These are phyloP conservation scores for Canavalia ensiformis DNA, from an alignment of 306 rosid genomes.

Conservation along the genomic window DNA sequence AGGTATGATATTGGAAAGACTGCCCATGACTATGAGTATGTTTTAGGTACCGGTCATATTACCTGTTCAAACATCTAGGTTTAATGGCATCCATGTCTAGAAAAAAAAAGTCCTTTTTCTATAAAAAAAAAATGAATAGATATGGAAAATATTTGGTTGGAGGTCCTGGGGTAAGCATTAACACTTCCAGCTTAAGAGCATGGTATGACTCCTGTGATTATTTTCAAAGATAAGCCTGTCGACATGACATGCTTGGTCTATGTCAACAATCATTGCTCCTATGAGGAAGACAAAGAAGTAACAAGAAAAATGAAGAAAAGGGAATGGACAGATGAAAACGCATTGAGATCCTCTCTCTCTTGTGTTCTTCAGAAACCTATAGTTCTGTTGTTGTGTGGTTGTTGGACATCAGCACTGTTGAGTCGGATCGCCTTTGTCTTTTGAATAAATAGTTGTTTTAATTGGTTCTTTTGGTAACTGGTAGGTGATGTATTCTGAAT, in stretches of 20 bases:
- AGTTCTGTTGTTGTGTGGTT: neutral
- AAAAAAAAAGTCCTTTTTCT: neutral
- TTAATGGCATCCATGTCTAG: constrained; percentile 22
- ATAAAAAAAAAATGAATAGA: neutral
- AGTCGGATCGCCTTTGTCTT: constrained; percentile 28
- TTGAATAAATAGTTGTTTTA: constrained; percentile 24
- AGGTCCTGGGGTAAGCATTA: neutral
- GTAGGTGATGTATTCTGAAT: constrained; percentile 16
- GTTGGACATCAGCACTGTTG: constrained; percentile 20
- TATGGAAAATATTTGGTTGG: constrained; percentile 16
- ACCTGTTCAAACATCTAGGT: neutral
- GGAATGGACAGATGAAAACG: neutral
- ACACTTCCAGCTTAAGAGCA: constrained; percentile 29
- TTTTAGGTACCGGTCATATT: constrained; percentile 3
- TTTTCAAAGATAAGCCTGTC: constrained; percentile 18
- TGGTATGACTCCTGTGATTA: constrained; percentile 13
- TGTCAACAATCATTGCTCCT: constrained; percentile 1
- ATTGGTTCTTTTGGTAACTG: neutral
- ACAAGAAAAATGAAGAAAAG: neutral
- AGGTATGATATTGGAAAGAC: constrained; percentile 6
- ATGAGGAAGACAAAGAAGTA: neutral
- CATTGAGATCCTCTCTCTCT: constrained; percentile 15
- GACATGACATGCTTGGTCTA: constrained; percentile 5
- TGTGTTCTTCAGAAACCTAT: constrained; percentile 11
- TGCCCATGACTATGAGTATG: neutral